Base-by-base conservation (phyloP, 192 early-diverging fungal species). In the Haplosporangium gracile region DNA sequence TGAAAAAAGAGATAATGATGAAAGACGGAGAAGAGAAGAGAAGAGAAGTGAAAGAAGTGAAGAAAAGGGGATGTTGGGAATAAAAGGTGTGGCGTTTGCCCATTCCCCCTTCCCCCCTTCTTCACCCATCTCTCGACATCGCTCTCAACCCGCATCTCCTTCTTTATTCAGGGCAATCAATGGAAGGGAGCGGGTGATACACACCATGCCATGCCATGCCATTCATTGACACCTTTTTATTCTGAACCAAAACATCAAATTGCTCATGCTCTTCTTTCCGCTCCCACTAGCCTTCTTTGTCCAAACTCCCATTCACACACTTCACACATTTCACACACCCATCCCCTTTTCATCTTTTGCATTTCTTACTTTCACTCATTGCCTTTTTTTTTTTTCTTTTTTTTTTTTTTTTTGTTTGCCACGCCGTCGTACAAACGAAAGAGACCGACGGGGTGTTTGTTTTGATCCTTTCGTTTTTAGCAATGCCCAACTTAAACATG, bases 391-490 rank as follows among this genome's bases (percentile, higher is more conserved):
- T 29, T 43, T 70, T 36, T 36, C 2, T 36, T 2, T 36, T 36
- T 36, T 36, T 36, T 57, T 57, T 65, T 69, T 65, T 47, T 49
- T 16, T 29, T 15, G 43, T n/a, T 72, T 77, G 81, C 81, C 81
- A 82, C 57, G 81, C 81, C 69, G 81, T 82, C 75, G 75, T 69
- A 82, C 81, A 77, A 82, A 82, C 36, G 34, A 82, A 29, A 55
- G 69, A 55, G 69, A 18, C 45, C n/a, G 63, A 80, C 38, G 26
- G 15, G 45, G 26, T 51, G 16, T 20, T 51, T 8, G 10, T 70
- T 13, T 47, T 15, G 2, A 5, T 36, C 49, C 73, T 20, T 55
- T 29, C 51, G 13, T 34, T 39, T 18, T 26, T 38, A 43, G 42
- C 6, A 43, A 43, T 43, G 42, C 42, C 42, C 42, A 43, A 11